Base-by-base conservation (phyloP, 345 rosid genomes). In the Arabidopsis arenosa region DNA sequence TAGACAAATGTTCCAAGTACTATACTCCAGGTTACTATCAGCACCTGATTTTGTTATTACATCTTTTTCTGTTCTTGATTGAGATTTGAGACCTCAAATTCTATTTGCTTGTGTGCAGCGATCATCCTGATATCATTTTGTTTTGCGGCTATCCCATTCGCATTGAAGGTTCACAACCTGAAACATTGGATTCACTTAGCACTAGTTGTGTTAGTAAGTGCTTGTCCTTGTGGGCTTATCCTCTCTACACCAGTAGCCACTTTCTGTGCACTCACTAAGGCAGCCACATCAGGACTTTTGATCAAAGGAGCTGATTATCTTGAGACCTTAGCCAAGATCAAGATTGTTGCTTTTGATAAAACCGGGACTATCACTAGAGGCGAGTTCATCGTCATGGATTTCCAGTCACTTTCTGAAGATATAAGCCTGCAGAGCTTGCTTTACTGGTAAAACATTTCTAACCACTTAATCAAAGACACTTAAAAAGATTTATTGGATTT, bases 191-290 rank as follows among this genome's bases (percentile, higher is more conserved):
- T 95, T 66, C 87, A 85, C 72, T 80, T 95, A 64, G 94, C 98
- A 55, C 66, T 95, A 57, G 99, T 95, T 11, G 88, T 90, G 49
- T 63, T 95, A 71, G 99, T 95, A 15, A 93, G 97, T 63, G 96
- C 93, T 57, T 95, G 99, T 56, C 99, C 98, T 32, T 95, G 99
- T 69, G 94, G 93, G 2, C 90, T 95, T 5, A 80, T 95, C 63
- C 90, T 95, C 52, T 95, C 99, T 7, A 93, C 99, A 30, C 99
- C 98, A 9, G 92, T 93, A 57, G 98, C 88, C 23, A 90, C 88
- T 40, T 95, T 90, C 76, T 93, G 99, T 79, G 96, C 96, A 15
- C 94, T 95, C 58, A 85, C 96, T 11, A 85, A 84, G 32, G 97
- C 99, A 26, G 99, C 99, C 53, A 81, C 84, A 37, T 79, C 86